These are phyloP conservation scores for Candida dendrica DNA, from an alignment of 805 yeast species.

Conservation along the genomic window DNA sequence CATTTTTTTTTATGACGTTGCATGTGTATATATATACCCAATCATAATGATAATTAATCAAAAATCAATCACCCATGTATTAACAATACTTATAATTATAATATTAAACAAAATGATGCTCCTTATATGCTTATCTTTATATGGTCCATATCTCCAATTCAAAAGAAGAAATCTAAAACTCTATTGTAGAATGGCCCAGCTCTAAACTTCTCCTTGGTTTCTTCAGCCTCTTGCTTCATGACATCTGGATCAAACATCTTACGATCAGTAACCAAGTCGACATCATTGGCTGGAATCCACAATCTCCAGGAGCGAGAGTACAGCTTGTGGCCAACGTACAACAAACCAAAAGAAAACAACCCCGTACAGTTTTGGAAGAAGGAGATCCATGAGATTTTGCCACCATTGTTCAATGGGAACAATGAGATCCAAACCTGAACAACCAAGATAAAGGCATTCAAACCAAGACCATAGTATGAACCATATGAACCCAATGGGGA, in stretches of 20 bases:
- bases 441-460: constrained; percentile 41
- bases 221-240: constrained; percentile 31
- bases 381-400: constrained; percentile 25
- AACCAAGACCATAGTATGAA: constrained; percentile 39
- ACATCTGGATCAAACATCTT: constrained; percentile 40
- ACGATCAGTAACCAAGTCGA: constrained; percentile 54
- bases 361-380: constrained; percentile 50
- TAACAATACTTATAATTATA: too few relatives aligned
- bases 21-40: too few relatives aligned
- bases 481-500: constrained; percentile 47
- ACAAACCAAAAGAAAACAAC: constrained; percentile 35
- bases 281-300: constrained; percentile 34
- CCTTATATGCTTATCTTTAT: too few relatives aligned
- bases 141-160: too few relatives aligned
- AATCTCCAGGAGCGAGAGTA: constrained; percentile 26
- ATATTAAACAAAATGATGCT: too few relatives aligned
- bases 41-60: too few relatives aligned
- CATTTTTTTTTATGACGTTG: too few relatives aligned
- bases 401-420: constrained; percentile 42
- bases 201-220: constrained; percentile 23
- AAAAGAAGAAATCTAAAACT: constrained; percentile 21
- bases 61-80: not conserved
- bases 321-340: constrained; percentile 38
- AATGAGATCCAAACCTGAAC: constrained; percentile 63
- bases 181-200: constrained; percentile 25